phyloP scores from a whole-genome alignment of 306 rosid genomes.

The Arachis hypogaea region DNA sequence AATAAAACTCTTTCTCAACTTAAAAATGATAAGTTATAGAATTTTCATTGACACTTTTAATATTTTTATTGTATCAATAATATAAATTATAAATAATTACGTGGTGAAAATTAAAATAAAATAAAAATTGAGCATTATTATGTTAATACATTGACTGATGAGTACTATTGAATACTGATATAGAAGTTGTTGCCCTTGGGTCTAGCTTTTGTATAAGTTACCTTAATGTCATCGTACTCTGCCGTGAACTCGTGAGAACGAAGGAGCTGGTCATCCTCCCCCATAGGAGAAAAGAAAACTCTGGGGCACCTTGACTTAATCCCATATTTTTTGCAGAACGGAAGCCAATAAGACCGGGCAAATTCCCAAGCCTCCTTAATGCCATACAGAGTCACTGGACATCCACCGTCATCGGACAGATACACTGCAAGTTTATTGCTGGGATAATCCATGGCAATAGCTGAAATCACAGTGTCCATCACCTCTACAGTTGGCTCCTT shows the following conservation, averaged over 20 bases:
- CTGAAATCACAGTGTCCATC: conserved; percentile 49
- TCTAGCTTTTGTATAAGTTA: not conserved
- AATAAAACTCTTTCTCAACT: no score
- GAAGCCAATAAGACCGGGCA: conserved; percentile 46
- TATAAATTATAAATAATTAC: no score
- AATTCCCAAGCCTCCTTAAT: conserved; percentile 44
- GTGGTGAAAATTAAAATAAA: no score
- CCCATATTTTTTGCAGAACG: conserved; percentile 49
- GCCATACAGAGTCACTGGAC: conserved; percentile 33
- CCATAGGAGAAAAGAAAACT: conserved; percentile 42
- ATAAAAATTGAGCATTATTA: no score
- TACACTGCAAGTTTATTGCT: conserved; percentile 48
- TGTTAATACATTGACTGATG: no score
- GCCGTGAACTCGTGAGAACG: conserved; percentile 18
- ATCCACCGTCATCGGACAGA: conserved; percentile 53
- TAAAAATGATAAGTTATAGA: no score
- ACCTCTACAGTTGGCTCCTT: conserved; percentile 52
- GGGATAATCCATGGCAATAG: conserved; percentile 51
- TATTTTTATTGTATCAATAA: no score
- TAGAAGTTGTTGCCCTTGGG: no score
- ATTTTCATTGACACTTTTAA: no score
- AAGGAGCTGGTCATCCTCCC: conserved; percentile 25
- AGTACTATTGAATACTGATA: no score
- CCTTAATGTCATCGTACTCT: conserved; percentile 36
- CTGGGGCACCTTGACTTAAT: conserved; percentile 46